phyloP scores from a whole-genome alignment of 371 early-diverging fungal genomes.

The Zychaea mexicana region DNA sequence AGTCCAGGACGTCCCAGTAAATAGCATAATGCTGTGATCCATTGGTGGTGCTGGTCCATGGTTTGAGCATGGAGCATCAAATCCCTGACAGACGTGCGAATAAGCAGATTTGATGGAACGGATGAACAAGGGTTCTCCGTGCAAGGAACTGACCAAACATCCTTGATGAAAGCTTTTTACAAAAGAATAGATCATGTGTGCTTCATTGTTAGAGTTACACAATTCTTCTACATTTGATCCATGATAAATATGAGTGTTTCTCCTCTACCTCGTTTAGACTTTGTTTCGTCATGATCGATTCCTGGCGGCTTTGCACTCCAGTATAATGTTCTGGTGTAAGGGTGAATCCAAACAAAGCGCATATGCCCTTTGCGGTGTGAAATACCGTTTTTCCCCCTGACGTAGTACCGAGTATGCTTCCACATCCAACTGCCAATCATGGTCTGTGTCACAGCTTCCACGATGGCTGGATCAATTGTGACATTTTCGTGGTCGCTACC shows the following conservation, averaged over 20 bases:
- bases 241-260: background rate
- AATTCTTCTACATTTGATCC: background rate
- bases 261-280: constrained; percentile 59
- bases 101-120: constrained; percentile 60
- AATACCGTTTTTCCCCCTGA: constrained; percentile 45
- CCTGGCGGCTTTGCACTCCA: constrained; percentile 79
- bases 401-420: constrained; percentile 71
- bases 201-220: too few relatives aligned
- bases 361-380: constrained; percentile 67
- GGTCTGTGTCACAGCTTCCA: constrained; percentile 74
- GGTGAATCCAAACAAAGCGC: constrained; percentile 85
- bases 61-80: constrained; percentile 70
- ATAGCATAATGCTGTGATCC: constrained; percentile 38
- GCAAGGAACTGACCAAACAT: constrained; percentile 55
- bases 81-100: constrained; percentile 68
- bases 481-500: constrained; percentile 60
- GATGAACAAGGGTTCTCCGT: constrained; percentile 29
- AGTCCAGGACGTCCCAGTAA: background rate
- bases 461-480: background rate
- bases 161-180: constrained; percentile 56
- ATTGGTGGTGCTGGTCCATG: constrained; percentile 70
- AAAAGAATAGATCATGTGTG: background rate
- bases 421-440: constrained; percentile 84
- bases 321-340: constrained; percentile 79
- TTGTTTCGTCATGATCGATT: constrained; percentile 51